Percentiles rank a stretch among this genome's conserved stretches.
These are phyloP conservation scores for Corrigiola litoralis DNA, from an alignment of 179 eudicot genomes.

Conservation along the genomic window DNA sequence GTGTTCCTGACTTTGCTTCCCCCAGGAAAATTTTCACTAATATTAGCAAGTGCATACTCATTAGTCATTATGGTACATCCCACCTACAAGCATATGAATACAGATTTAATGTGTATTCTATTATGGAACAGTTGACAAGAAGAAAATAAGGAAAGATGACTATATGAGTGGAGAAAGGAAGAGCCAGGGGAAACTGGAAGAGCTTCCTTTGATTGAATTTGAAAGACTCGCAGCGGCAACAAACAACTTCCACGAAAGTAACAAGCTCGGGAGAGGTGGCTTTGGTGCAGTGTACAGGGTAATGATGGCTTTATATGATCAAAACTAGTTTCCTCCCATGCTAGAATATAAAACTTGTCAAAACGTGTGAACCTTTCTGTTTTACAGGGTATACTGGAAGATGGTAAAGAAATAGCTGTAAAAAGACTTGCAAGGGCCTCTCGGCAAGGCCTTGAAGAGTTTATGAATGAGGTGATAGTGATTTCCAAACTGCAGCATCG, in stretches of 20 bases:
- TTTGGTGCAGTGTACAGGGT: conserved; percentile 11
- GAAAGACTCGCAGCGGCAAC: neutral
- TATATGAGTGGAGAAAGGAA: neutral
- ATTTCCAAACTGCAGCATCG: conserved; percentile 8
- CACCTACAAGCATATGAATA: too few relatives aligned
- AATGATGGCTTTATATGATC: too few relatives aligned
- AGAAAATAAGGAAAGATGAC: neutral
- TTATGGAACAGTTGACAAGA: conserved; percentile 4
- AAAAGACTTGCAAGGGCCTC: conserved; percentile 3
- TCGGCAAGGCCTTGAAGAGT: neutral
- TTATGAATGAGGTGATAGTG: conserved; percentile 1
- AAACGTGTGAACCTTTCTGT: neutral
- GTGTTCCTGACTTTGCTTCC: too few relatives aligned
- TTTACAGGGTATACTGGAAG: neutral
- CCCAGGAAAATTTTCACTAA: too few relatives aligned
- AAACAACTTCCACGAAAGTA: neutral
- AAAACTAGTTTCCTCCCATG: too few relatives aligned
- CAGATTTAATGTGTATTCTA: neutral
- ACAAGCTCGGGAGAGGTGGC: conserved; percentile 10
- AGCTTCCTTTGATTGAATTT: neutral
- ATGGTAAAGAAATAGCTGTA: conserved; percentile 2
- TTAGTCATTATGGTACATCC: too few relatives aligned
- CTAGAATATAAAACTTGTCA: too few relatives aligned
- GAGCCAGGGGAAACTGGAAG: neutral
- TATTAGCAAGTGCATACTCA: too few relatives aligned